A percentile compares a stretch with the other conserved stretches of the same genome.
These are phyloP conservation scores for Botryobasidium botryosum DNA, from an alignment of 768 basidiomycete species.

Conservation along the genomic window DNA sequence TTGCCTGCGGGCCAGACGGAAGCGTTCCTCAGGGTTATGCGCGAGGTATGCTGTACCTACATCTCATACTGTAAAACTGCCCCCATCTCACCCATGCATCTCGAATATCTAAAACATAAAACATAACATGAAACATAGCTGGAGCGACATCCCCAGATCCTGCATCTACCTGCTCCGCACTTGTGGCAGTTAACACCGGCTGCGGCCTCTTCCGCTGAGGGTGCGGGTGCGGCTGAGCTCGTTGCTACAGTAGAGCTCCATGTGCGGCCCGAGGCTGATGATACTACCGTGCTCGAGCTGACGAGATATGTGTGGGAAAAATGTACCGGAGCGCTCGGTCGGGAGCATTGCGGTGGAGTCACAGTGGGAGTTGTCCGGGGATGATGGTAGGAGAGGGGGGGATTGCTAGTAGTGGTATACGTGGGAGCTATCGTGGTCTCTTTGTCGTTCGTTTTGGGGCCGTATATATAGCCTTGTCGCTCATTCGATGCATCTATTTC, in stretches of 20 bases:
- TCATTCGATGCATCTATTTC: too few species aligned
- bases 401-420: too few species aligned
- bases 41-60: constrained; percentile 38
- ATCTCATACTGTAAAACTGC: background rate
- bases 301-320: constrained; percentile 61
- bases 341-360: constrained; percentile 10
- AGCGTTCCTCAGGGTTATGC: constrained; percentile 59
- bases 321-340: constrained; percentile 15
- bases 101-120: background rate
- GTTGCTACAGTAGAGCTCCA: constrained; percentile 69
- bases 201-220: background rate
- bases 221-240: constrained; percentile 6
- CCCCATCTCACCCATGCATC: background rate
- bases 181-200: constrained; percentile 61
- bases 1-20: constrained; percentile 49
- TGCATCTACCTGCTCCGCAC: constrained; percentile 71
- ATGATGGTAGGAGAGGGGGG: too few species aligned
- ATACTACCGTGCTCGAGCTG: constrained; percentile 51
- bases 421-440: too few species aligned
- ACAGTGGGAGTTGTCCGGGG: constrained; percentile 13
- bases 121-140: constrained; percentile 33
- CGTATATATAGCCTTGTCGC: too few species aligned
- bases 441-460: too few species aligned
- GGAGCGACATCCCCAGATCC: constrained; percentile 67
- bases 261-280: constrained; percentile 45